Conservation (phyloP, 305 asterid genomes). For the Fraxinus velutina region DNA sequence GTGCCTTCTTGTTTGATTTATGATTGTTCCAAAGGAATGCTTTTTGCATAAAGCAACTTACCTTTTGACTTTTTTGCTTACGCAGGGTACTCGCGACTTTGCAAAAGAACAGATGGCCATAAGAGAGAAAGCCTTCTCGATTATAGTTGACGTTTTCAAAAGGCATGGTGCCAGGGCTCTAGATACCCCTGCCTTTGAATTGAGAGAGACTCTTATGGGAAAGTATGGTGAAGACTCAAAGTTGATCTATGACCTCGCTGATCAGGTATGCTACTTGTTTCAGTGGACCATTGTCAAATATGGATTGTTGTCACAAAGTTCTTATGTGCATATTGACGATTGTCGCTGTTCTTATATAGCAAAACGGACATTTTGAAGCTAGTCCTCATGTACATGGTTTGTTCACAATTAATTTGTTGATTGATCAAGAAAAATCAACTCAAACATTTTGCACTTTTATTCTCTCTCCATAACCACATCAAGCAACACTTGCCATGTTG, state of each 20-base stretch:
- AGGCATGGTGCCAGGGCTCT: slow-evolving; percentile 80
- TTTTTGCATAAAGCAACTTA: neutral
- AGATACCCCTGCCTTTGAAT: slow-evolving; percentile 89
- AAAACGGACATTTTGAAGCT: neutral
- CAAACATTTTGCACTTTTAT: neutral
- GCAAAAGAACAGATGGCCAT: slow-evolving; percentile 86
- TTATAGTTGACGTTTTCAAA: slow-evolving; percentile 65
- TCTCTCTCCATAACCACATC: neutral
- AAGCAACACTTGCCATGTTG: neutral
- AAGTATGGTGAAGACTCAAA: slow-evolving; percentile 96
- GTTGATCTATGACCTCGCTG: slow-evolving; percentile 90
- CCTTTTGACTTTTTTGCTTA: slow-evolving; percentile 12
- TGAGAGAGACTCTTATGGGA: slow-evolving; percentile 94
- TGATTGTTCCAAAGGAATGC: neutral
- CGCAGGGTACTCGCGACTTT: slow-evolving; percentile 88
- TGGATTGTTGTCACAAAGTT: slow-evolving; percentile 1
- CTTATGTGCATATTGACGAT: neutral
- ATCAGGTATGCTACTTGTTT: slow-evolving; percentile 56
- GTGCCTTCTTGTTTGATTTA: slow-evolving; percentile 7
- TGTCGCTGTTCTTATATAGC: slow-evolving; percentile 22
- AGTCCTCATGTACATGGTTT: neutral
- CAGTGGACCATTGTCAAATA: slow-evolving; percentile 8
- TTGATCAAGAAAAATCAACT: neutral
- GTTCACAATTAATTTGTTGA: neutral
- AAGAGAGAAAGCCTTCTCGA: slow-evolving; percentile 62